Evolutionary conservation across 73 alveolate genomes (phyloP).

Genomic region (Durusdinium trenchii): DNA sequence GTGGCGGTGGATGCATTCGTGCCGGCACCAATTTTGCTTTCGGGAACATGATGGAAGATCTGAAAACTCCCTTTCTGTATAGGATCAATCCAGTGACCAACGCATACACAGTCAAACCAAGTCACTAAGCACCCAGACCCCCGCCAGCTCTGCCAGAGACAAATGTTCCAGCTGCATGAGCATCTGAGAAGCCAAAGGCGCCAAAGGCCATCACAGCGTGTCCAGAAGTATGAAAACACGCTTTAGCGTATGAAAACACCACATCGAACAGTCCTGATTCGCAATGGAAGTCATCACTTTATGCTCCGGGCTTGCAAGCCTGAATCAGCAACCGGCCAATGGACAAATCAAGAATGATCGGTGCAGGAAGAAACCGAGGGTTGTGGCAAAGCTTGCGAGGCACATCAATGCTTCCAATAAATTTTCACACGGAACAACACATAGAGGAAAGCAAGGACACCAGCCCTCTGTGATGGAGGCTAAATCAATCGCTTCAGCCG

Average conservation of each 20-base stretch:
- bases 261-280: not conserved
- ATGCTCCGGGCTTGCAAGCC: slow-evolving; percentile 60
- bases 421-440: not conserved
- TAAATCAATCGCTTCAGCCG: not conserved
- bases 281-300: slow-evolving; percentile 22
- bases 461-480: not conserved
- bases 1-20: no score
- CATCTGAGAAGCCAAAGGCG: slow-evolving; percentile 14
- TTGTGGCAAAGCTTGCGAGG: not conserved
- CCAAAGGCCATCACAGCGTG: no score
- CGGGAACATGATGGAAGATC: not conserved
- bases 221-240: no score
- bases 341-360: not conserved
- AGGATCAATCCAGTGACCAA: not conserved
- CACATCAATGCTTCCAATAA: not conserved
- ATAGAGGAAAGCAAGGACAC: not conserved
- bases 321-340: not conserved
- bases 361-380: no score
- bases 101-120: not conserved
- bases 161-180: slow-evolving; percentile 63
- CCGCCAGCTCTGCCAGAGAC: slow-evolving; percentile 35
- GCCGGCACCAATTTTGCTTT: not conserved
- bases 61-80: not conserved
- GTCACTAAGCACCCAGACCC: not conserved
- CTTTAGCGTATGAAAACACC: no score